phyloP scores from a whole-genome alignment of 1,284 basidiomycete genomes.

The Ganoderma leucocontextum region DNA sequence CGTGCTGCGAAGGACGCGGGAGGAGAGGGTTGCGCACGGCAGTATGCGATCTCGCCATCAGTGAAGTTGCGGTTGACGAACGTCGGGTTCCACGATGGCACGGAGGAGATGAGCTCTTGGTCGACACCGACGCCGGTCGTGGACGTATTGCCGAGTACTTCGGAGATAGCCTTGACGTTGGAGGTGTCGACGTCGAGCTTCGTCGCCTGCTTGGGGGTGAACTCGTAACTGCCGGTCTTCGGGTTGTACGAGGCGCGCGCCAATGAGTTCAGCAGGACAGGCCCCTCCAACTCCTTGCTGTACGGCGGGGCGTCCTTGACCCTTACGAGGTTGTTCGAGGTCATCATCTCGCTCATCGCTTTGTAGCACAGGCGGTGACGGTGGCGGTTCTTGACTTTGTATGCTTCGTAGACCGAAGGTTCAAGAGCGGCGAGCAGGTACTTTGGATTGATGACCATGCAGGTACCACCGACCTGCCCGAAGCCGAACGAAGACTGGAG shows the following conservation, averaged over 20 bases:
- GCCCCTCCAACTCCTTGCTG: constrained; percentile 85
- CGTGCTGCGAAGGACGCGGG: constrained; percentile 93
- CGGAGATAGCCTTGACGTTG: constrained; percentile 73
- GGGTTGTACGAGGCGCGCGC: constrained; percentile 86
- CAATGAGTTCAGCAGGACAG: constrained; percentile 92
- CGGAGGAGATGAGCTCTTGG: constrained; percentile 93
- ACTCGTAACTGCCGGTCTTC: constrained; percentile 88
- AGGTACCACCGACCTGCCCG: constrained; percentile 97
- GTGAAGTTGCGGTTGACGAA: constrained; percentile 97
- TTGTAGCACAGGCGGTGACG: constrained; percentile 87
- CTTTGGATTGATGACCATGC: constrained; percentile 89
- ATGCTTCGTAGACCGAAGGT: constrained; percentile 76
- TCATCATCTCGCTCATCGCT: constrained; percentile 95
- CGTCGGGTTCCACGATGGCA: constrained; percentile 90
- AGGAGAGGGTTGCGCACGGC: constrained; percentile 86
- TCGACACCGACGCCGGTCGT: constrained; percentile 85
- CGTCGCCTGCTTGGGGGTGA: constrained; percentile 70
- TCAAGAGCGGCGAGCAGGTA: constrained; percentile 89
- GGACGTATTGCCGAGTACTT: constrained; percentile 56
- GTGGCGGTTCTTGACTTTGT: constrained; percentile 73
- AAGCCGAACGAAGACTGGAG: constrained; percentile 94
- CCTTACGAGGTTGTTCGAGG: constrained; percentile 90
- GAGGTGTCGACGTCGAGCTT: constrained; percentile 62
- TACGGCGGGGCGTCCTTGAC: constrained; percentile 97
- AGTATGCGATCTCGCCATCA: constrained; percentile 87